Percentiles rank a stretch among this genome's conserved stretches.
Conservation (phyloP, 2,329 filamentous ascomycete species). For the Hypoxylon sp. region DNA sequence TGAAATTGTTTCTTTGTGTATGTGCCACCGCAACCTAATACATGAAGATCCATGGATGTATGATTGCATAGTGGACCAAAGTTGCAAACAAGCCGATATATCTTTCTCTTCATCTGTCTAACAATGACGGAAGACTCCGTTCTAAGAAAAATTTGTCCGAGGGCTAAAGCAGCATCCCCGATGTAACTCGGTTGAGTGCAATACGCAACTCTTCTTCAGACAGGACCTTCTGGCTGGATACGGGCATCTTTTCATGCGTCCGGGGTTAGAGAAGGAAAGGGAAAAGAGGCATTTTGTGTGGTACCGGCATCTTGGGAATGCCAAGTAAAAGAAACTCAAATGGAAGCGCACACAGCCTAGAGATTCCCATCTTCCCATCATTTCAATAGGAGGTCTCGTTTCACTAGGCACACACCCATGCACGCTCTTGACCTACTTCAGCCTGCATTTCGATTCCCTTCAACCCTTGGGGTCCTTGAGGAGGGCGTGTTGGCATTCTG, state of each 20-base stretch:
- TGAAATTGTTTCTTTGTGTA: conserved; percentile 35
- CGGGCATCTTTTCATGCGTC: conserved; percentile 37
- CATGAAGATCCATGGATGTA: conserved; percentile 17
- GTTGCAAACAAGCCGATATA: conserved; percentile 34
- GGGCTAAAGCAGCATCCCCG: conserved; percentile 43
- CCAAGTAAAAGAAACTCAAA: conserved; percentile 44
- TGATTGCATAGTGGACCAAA: conserved; percentile 29
- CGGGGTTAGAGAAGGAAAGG: conserved; percentile 29
- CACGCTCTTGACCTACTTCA: conserved; percentile 18
- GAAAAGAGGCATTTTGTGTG: conserved; percentile 41
- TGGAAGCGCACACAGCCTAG: conserved; percentile 33
- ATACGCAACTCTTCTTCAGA: conserved; percentile 42
- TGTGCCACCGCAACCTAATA: conserved; percentile 37
- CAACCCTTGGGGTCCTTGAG: conserved; percentile 9
- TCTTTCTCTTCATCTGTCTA: conserved; percentile 15
- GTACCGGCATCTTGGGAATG: conserved; percentile 46
- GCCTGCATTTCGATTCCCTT: conserved; percentile 31
- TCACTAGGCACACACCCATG: conserved; percentile 30
- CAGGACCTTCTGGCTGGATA: conserved; percentile 39
- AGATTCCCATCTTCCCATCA: conserved; percentile 1
- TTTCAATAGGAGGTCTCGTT: conserved; percentile 24
- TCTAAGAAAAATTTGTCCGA: conserved; percentile 20
- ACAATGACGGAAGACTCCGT: conserved; percentile 33
- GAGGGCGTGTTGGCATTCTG: conserved; percentile 29
- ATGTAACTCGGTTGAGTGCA: conserved; percentile 42